Conservation (phyloP, 805 yeast species). For the Schwanniomyces yamadae region DNA sequence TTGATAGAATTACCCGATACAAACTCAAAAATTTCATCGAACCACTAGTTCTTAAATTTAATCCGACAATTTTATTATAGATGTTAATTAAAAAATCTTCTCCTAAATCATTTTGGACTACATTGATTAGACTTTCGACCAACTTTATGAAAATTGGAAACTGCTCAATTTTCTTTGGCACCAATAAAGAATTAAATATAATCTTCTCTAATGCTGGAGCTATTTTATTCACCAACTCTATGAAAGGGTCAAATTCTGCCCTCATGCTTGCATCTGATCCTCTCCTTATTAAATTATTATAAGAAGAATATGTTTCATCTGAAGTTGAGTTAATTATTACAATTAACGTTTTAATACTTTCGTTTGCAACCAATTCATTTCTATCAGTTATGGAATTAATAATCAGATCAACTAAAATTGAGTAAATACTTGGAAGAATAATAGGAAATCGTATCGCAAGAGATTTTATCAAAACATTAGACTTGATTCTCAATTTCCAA, state of each 20-base stretch:
- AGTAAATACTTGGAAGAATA: conserved; percentile 32
- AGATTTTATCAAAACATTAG: conserved; percentile 41
- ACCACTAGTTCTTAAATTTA: conserved; percentile 20
- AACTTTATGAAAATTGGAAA: conserved; percentile 25
- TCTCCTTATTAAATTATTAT: conserved; percentile 2
- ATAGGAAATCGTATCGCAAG: conserved; percentile 36
- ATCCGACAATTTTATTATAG: conserved; percentile 15
- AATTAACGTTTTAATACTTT: conserved; percentile 46
- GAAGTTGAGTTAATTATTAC: conserved; percentile 33
- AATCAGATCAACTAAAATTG: conserved; percentile 26
- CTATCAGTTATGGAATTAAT: conserved; percentile 40
- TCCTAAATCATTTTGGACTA: conserved; percentile 14
- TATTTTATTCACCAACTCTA: conserved; percentile 15
- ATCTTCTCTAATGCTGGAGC: conserved; percentile 21
- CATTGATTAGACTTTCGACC: conserved; percentile 27
- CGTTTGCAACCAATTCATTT: conserved; percentile 50
- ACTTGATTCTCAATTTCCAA: conserved; percentile 61
- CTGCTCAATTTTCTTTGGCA: conserved; percentile 16
- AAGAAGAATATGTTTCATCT: neutral
- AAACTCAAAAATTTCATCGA: conserved; percentile 27
- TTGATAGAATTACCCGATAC: conserved; percentile 23
- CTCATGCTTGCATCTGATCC: conserved; percentile 42
- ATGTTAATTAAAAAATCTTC: conserved; percentile 16
- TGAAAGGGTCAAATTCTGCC: conserved; percentile 22
- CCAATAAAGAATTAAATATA: conserved; percentile 24